Conservation (phyloP, 768 basidiomycete species). For the Psilocybe azurescens region DNA sequence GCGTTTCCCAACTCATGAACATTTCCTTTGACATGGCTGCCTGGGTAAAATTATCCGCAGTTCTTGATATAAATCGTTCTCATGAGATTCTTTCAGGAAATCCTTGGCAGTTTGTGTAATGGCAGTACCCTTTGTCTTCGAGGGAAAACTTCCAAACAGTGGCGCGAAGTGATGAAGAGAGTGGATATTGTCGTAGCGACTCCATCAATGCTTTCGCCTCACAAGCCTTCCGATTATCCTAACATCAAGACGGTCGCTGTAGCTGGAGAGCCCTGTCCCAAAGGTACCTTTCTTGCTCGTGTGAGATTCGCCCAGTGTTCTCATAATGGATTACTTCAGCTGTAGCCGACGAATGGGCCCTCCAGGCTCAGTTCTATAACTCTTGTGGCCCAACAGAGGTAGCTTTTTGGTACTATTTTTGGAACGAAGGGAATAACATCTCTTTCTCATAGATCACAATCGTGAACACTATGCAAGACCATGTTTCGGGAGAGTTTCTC, state of each 20-base stretch:
- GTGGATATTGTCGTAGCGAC: constrained; percentile 62
- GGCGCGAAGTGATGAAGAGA: constrained; percentile 54
- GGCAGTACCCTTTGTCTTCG: constrained; percentile 59
- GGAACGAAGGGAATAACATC: background rate
- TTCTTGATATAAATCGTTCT: constrained; percentile 27
- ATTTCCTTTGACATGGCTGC: constrained; percentile 73
- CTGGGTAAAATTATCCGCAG: constrained; percentile 43
- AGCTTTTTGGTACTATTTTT: constrained; percentile 12
- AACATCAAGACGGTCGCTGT: constrained; percentile 58
- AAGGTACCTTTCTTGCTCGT: constrained; percentile 36
- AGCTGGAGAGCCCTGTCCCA: constrained; percentile 63
- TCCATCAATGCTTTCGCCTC: constrained; percentile 57
- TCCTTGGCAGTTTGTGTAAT: constrained; percentile 56
- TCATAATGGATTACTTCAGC: constrained; percentile 20
- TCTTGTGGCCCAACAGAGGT: constrained; percentile 65
- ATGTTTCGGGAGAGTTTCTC: constrained; percentile 42
- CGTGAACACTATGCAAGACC: constrained; percentile 59
- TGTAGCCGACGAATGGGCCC: constrained; percentile 51
- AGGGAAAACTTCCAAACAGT: constrained; percentile 57
- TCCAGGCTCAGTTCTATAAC: constrained; percentile 50
- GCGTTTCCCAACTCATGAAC: constrained; percentile 65
- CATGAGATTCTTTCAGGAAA: constrained; percentile 50
- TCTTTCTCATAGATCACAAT: constrained; percentile 49
- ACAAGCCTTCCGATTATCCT: constrained; percentile 57
- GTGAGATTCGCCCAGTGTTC: background rate